Base-by-base conservation (phyloP, 768 basidiomycete genomes). In the Russula emetica region DNA sequence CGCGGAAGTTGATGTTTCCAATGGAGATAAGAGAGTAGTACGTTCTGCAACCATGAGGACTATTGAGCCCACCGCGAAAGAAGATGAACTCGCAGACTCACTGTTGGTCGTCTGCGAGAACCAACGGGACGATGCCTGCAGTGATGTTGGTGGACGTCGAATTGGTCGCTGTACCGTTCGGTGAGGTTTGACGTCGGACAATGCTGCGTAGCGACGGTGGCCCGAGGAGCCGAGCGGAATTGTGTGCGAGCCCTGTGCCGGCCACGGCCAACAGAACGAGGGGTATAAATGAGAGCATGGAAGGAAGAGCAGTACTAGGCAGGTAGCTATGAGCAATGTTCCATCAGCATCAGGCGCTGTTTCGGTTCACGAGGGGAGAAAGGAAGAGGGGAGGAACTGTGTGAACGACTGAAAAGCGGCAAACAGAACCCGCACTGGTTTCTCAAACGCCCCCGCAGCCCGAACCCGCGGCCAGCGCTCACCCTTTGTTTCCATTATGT, bases 1-100 rank as follows among this genome's bases (percentile, higher is more conserved):
- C 83, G 18, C 88, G 85, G 68, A 90, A 86, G 69, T 75, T 82
- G 61, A 89, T 82, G 60, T 77, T 76, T 36, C 89, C 90, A 30
- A 80, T 76, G 66, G 81, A 73, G 61, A 91, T 78, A 45, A 87
- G 73, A 22, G 81, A 75, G 68, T 81, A 90, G 70, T 90, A 92
- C 2, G 89, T 84, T 70, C 90, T 91, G 52, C 36, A 44, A 13
- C 4, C 14, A 38, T 20, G 32, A 52, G 10, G 1, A 22, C 32
- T 16, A 28, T 44, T 56, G 28, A 32, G 32, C 32, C 38, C 14
- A 38, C 2, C 22, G 30, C 16, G 30, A 24, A 22, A 18, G 28
- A 32, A 44, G 24, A 55, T 13, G 50, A 26, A 45, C 60, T 2
- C 32, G 28, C n/a, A 50, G 24, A 60, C 67, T 45, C 47, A 68